Percentiles rank a stretch among this genome's conserved stretches.
Evolutionary conservation across 1,284 basidiomycete species (phyloP).

Genomic region (Neotropicomus parvogracilis): DNA sequence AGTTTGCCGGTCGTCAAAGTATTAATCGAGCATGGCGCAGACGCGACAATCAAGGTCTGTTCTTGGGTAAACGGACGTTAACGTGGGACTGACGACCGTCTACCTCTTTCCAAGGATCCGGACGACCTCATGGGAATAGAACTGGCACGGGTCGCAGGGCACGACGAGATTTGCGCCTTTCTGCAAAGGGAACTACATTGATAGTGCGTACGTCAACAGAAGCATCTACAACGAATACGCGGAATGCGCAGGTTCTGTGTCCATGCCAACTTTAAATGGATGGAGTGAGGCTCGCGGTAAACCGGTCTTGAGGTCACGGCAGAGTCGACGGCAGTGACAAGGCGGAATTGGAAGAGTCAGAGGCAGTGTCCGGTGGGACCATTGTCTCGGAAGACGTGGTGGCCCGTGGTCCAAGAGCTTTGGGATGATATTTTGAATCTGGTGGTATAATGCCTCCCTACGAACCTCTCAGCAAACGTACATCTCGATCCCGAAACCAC

Average conservation of each 20-base stretch:
- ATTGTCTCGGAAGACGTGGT: constrained; percentile 1
- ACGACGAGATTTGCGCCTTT: constrained; percentile 54
- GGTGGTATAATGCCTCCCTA: constrained; percentile 45
- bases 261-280: constrained; percentile 1
- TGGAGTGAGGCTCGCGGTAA: not conserved
- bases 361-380: not conserved
- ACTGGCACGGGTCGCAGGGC: constrained; percentile 64
- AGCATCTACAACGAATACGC: constrained; percentile 12
- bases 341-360: not conserved
- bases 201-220: constrained; percentile 10
- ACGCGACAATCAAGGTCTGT: constrained; percentile 57
- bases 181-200: constrained; percentile 35
- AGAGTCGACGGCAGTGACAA: constrained; percentile 4
- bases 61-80: not conserved
- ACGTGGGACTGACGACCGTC: not conserved
- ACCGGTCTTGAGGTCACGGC: constrained; percentile 12
- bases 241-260: not conserved
- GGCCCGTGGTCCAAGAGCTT: constrained; percentile 23
- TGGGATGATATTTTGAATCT: constrained; percentile 50
- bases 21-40: constrained; percentile 65
- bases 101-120: constrained; percentile 52
- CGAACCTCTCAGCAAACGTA: constrained; percentile 33
- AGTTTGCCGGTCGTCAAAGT: constrained; percentile 52
- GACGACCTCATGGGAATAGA: constrained; percentile 67
- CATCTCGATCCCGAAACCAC: constrained; percentile 31